Base-by-base conservation (phyloP, 2,329 filamentous ascomycete species). In the Dissoconium aciculare region DNA sequence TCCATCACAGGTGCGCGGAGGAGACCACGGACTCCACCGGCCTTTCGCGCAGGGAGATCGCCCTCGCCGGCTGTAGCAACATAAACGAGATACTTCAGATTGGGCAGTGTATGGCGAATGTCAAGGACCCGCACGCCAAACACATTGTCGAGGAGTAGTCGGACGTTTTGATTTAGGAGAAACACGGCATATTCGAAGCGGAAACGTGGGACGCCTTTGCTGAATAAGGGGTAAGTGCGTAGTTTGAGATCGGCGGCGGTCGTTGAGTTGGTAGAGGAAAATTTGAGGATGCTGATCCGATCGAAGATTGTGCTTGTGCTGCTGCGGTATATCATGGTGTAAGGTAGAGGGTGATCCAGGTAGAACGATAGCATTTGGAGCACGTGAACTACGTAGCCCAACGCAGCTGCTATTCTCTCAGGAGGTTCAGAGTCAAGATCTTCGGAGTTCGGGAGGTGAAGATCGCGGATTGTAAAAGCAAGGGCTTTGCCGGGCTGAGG, bases 121-220 rank as follows among this genome's bases (percentile, higher is more conserved):
- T 98, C 89, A 39, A 94, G 68, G 1, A 92, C 75, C 27, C 77
- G 74, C 9, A 94, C 61, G 0, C 78, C 78, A 41, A 84, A 74
- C 1, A 62, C 58, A 36, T 64, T 68, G 12, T 57, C 57, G 44
- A 72, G 60, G 8, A 78, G 51, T 28, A 74, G 63, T 44, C 95
- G 85, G 33, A 98, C 85, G 49, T 95, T 65, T 57, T 95, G 94
- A 60, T 95, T 95, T 10, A 98, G 67, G n/a, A 95, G 62, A 47
- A 95, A 98, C 51, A 93, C 89, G 8, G 67, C 89, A 53, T 95
- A 98, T 46, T 95, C 87, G 54, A 95, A 95, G 2, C 87, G 75
- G 59, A 87, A 95, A 27, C 84, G 73, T 5, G 51, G 50, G 0
- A 83, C 72, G 49, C 69, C 67, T 36, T 62, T 64, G 59, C 79